Conservation (phyloP, 768 basidiomycete genomes). For the Trametes punicea region DNA sequence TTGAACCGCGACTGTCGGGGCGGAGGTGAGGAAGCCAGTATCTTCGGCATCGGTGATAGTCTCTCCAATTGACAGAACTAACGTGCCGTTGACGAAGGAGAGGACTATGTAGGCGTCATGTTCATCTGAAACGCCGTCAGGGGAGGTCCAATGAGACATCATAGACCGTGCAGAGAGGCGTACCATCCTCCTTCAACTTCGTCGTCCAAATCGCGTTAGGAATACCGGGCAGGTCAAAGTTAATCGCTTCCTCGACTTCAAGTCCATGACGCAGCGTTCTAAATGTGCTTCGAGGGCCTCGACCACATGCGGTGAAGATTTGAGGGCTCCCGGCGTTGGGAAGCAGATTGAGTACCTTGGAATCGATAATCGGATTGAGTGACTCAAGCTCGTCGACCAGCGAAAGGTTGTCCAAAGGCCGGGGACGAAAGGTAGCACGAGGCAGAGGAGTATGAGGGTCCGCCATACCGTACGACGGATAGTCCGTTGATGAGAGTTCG, state of each 20-base stretch:
- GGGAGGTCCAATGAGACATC: too few relatives aligned
- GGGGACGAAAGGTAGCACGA: conserved; percentile 81
- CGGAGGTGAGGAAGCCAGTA: conserved; percentile 96
- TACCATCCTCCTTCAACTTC: conserved; percentile 84
- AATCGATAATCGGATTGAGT: conserved; percentile 87
- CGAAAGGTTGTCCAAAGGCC: conserved; percentile 81
- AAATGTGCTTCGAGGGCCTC: conserved; percentile 87
- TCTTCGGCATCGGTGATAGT: conserved; percentile 99
- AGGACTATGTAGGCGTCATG: conserved; percentile 97
- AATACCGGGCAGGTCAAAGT: conserved; percentile 93
- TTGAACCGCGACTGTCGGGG: conserved; percentile 95
- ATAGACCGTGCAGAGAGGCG: conserved; percentile 28
- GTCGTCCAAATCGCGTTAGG: conserved; percentile 99
- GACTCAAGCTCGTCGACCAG: conserved; percentile 90
- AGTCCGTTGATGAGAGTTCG: conserved; percentile 85
- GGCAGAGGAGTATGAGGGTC: conserved; percentile 64
- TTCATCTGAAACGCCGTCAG: too few relatives aligned
- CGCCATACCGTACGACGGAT: conserved; percentile 80
- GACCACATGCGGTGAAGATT: conserved; percentile 90
- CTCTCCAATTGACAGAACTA: conserved; percentile 95
- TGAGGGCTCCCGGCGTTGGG: conserved; percentile 94
- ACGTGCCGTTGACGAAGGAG: conserved; percentile 96
- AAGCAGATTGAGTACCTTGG: conserved; percentile 86
- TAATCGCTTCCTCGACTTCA: conserved; percentile 92
- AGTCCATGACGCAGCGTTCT: conserved; percentile 89